Evolutionary conservation across 2,329 filamentous ascomycete species (phyloP), one percentile per base, ranked within the genome.

Genomic region (Huntiella decipiens): DNA sequence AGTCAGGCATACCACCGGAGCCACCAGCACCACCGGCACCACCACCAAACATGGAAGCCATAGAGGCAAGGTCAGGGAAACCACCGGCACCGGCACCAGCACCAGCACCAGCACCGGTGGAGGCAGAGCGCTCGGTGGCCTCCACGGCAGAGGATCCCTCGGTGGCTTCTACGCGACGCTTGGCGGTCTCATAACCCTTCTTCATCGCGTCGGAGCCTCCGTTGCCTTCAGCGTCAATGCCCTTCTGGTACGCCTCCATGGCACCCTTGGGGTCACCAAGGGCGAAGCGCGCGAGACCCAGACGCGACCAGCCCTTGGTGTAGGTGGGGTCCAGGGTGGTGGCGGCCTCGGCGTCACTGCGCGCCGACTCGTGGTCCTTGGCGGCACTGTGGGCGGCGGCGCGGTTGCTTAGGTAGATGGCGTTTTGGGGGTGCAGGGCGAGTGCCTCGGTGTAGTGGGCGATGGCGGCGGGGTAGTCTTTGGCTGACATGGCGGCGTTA

Each of bases 161-260:
- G 56, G 88, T 74, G 62, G 94, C 86, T 52, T 88, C 84, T 39
- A 92, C 79, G 56, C 82, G 76, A 56, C 77, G 77, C 71, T 82
- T 91, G 45, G 87, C 88, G 12, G 91, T 96, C 73, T 96, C 87
- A 59, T 74, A 91, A 15, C 91, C 91, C 66, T 88, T 92, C 70
- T 86, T 88, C 91, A 96, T 96, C 50, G 88, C 86, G 12, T 96
- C 87, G 54, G 83, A 92, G 51, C 91, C 91, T 45, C 91, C 91
- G 58, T 78, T 91, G 44, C 91, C 88, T 63, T 98, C 91, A 52
- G 85, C 74, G 60, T 94, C 83, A 58, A 98, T 96, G 45, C 91
- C 91, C 61, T 83, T 75, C 63, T 79, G 68, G 65, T 98, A 98
- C 13, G 91, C 91, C 56, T 96, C 87, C 79, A 95, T 93, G 52